These are phyloP conservation scores for Mimosa bimucronata DNA, from an alignment of 306 rosid species.

Conservation along the genomic window DNA sequence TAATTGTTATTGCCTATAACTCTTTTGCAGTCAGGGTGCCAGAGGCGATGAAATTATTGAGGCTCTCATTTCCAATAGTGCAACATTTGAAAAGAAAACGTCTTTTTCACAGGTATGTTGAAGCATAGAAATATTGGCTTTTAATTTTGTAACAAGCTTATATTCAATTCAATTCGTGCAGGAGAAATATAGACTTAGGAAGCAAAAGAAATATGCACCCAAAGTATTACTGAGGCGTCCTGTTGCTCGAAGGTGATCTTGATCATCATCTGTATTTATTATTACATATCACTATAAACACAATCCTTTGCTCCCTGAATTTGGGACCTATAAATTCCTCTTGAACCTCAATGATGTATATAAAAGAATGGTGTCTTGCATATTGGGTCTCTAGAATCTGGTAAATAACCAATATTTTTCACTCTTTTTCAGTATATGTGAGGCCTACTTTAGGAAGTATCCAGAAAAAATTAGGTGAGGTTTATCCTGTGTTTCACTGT, in stretches of 20 bases:
- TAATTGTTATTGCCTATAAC: background rate
- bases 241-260: slow-evolving; percentile 69
- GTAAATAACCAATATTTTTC: slow-evolving; percentile 26
- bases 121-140: slow-evolving; percentile 6
- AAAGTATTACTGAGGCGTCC: slow-evolving; percentile 87
- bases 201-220: slow-evolving; percentile 97
- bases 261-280: background rate
- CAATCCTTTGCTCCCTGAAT: slow-evolving; percentile 2
- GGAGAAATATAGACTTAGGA: slow-evolving; percentile 93
- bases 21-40: slow-evolving; percentile 76
- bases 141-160: slow-evolving; percentile 35
- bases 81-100: slow-evolving; percentile 91
- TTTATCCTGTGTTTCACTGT: slow-evolving; percentile 16
- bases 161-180: slow-evolving; percentile 41
- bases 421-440: slow-evolving; percentile 72
- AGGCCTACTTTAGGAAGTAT: slow-evolving; percentile 93
- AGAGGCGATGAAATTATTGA: slow-evolving; percentile 89
- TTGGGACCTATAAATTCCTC: slow-evolving; percentile 1
- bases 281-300: background rate
- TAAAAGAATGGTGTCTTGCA: slow-evolving; percentile 10
- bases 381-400: slow-evolving; percentile 3
- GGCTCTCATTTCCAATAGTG: slow-evolving; percentile 88
- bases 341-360: slow-evolving; percentile 13
- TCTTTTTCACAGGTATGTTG: slow-evolving; percentile 81
- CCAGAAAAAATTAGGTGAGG: slow-evolving; percentile 83